Evolutionary conservation across 495 filamentous ascomycete genomes (phyloP), one percentile per base, ranked within the genome.

Genomic region (Aspergillus mulundensis): DNA sequence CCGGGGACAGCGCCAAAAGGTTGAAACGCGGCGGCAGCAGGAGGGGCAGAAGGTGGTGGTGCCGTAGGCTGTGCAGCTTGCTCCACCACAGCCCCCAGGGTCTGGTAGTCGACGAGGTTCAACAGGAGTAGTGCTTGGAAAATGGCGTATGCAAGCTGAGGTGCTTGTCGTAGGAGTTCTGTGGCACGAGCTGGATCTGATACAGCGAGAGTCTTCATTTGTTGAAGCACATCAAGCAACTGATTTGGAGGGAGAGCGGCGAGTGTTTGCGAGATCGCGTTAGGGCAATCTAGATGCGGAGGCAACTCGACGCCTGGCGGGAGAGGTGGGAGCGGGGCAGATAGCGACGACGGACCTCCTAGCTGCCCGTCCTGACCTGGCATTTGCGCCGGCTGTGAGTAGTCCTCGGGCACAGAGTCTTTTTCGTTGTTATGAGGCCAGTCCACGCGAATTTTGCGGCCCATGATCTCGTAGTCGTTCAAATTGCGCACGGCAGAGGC

Each of bases 381-480:
- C 57, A 49, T 53, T 64, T 68, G 62, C 53, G 61, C 62, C 61
- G 70, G 60, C 44, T 74, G 65, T 20, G 68, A 70, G 57, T 81
- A 80, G 46, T 79, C 77, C 19, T 79, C 74, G 40, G 78, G 78
- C 24, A 84, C 73, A 16, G 89, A 89, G 54, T 89, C 87, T 50
- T 87, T 86, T 48, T 85, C 87, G 21, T 89, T 89, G 66, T 96
- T 91, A 68, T 96, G 94, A 23, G 88, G 91, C 70, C 91, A 98
- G 68, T 96, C 94, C 28, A 98, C 94, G 25, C 92, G 84, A 53
- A 98, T 80, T 65, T 95, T 95, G 52, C 94, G 85, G 19, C 90
- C 90, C 90, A 96, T 95, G 57, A 96, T 85, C 68, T 97, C 93
- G 77, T 92, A 84, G 67, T 95, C 90, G 75, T 98, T 95, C 30